A percentile compares a stretch with the other conserved stretches of the same genome.
These are phyloP conservation scores for Alternaria burnsii DNA, from an alignment of 2,329 filamentous ascomycete genomes.

Conservation along the genomic window DNA sequence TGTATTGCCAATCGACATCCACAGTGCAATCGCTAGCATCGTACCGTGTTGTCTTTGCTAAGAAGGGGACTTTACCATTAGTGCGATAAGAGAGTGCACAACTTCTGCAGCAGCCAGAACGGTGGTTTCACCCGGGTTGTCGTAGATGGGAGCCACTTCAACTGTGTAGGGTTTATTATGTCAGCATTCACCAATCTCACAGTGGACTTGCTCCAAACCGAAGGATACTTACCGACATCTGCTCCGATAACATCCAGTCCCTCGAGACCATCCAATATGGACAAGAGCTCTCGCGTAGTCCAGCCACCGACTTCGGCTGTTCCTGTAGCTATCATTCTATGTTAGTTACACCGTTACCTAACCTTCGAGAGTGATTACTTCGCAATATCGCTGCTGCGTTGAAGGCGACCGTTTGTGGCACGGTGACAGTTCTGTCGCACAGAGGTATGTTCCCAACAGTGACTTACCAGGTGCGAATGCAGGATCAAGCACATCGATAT, in stretches of 20 bases:
- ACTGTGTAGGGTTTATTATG: constrained; percentile 48
- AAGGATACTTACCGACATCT: constrained; percentile 58
- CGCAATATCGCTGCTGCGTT: neutral
- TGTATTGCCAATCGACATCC: neutral
- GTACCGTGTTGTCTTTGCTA: constrained; percentile 5
- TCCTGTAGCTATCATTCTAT: constrained; percentile 57
- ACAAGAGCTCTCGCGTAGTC: constrained; percentile 67
- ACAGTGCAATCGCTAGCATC: neutral
- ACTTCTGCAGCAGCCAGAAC: constrained; percentile 65
- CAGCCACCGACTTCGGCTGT: constrained; percentile 70
- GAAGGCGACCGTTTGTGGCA: neutral
- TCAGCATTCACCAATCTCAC: constrained; percentile 11
- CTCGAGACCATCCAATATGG: constrained; percentile 66
- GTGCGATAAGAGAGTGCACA: constrained; percentile 58
- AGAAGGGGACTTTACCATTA: constrained; percentile 58
- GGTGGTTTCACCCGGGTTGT: constrained; percentile 67
- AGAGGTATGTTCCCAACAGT: neutral
- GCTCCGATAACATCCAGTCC: constrained; percentile 67
- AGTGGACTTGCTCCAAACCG: neutral
- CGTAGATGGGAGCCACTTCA: constrained; percentile 69
- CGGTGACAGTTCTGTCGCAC: neutral
- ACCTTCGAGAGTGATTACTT: neutral
- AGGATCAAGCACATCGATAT: constrained; percentile 66
- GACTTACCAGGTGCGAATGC: constrained; percentile 62
- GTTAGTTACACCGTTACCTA: constrained; percentile 4